Base-by-base conservation (phyloP, 768 basidiomycete genomes). In the Mycena rebaudengoi region DNA sequence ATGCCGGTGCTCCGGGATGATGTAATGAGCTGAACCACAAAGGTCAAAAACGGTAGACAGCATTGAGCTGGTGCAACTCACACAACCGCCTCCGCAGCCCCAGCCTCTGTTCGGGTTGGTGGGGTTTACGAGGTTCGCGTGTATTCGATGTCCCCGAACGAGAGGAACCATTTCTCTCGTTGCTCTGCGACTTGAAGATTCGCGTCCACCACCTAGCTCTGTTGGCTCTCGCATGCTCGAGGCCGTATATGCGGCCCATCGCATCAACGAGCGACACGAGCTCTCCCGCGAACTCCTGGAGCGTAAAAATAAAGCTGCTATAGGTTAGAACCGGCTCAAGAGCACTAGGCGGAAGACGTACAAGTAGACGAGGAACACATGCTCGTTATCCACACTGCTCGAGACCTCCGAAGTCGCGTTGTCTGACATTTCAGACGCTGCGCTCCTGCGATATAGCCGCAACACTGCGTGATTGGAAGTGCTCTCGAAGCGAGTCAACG, bases 231-330 rank as follows among this genome's bases (percentile, higher is more conserved):
- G 82, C 80, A 56, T 86, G 82, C 72, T 94, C 91, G 37, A 88
- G 85, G 55, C 79, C 83, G 56, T 92, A 90, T 45, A 98, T 89
- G 58, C 90, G 83, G 51, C 88, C 83, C 83, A 98, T 92, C 8
- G 93, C 90, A 72, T 96, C 93, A 0, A 94, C 85, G 12, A 99
- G 86, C 20, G 87, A 88, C 30, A 91, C 81, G 51, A 97, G 76
- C 75, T 99, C 97, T 60, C 85, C 82, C 8, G 94, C 86, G 73
- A 98, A 98, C 73, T 99, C 98, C 76, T 99, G 95, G 43, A 98
- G 75, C 0, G 95, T 97, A 77, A 98, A 99, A 66, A 98, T 91
- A 77, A 97, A 98, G 80, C 96, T 98, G 65, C 28, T 39, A 39
- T 7, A 26, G 14, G 58, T 28, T 12, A 23, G 25, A 49, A 29